Evolutionary conservation across 2,329 filamentous ascomycete species (phyloP), one percentile per base, ranked within the genome.

Genomic region (Apiospora sp.): DNA sequence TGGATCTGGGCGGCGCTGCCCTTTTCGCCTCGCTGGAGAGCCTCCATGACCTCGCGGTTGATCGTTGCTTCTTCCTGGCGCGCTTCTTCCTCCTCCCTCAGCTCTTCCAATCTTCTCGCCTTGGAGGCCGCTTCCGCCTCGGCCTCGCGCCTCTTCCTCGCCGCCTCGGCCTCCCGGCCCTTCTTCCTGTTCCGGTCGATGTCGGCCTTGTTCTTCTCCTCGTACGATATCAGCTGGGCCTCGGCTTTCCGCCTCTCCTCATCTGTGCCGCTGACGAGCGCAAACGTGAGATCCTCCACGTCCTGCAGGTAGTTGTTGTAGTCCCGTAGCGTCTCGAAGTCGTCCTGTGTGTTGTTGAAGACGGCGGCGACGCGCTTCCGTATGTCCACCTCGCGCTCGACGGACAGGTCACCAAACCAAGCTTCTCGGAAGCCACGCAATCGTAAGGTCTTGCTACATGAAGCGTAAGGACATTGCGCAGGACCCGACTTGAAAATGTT

Each of bases 261-360:
- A 73, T 95, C 91, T 61, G 86, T 87, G 58, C 92, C 91, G 75
- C 91, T 88, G 71, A 98, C 92, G 13, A 99, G 87, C 80, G 98
- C 96, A 84, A 95, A 95, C 1, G 95, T 95, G 74, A 98, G 89
- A 76, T 93, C 91, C 85, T 99, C 96, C 51, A 98, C 94, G 79
- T 94, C 92, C 83, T 98, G 94, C 16, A 99, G 90, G 84, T 98
- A 98, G 82, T 98, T 92, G 84, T 99, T 98, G 86, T 92, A 99
- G 80, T 92, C 93, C 61, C 90, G 86, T 73, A 98, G 87, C 1
- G 90, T 91, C 82, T 97, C 93, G 79, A 99, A 99, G 81, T 99
- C 96, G 75, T 96, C 94, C 84, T 98, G 92, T 24, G 90, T 87
- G 78, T 94, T 92, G 84, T 98, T 98, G 83, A 98, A 96, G 13